Percentiles rank a stretch among this genome's conserved stretches.
phyloP scores from a whole-genome alignment of 768 basidiomycete genomes.

The Russula vinacea region DNA sequence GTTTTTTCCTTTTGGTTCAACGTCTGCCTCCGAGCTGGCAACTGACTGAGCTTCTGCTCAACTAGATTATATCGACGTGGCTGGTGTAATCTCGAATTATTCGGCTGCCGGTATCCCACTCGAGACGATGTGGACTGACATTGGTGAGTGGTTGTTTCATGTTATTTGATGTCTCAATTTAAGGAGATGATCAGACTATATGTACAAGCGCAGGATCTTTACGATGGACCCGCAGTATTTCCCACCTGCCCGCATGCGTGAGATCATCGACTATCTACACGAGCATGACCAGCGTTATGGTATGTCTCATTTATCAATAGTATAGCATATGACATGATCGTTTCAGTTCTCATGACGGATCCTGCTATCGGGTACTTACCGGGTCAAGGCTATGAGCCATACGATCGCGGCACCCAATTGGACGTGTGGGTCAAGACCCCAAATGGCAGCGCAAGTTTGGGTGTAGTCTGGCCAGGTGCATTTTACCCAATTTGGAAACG shows the following conservation, averaged over 20 bases:
- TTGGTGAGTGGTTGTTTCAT: constrained; percentile 41
- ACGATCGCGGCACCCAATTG: constrained; percentile 48
- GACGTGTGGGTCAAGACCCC: constrained; percentile 62
- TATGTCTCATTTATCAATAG: constrained; percentile 33
- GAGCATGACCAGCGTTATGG: constrained; percentile 55
- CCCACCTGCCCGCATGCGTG: constrained; percentile 58
- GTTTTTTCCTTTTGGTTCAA: constrained; percentile 22
- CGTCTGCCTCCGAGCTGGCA: not conserved
- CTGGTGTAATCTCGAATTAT: constrained; percentile 59
- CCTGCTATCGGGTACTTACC: constrained; percentile 60
- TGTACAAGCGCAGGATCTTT: constrained; percentile 64
- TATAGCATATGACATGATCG: not conserved
- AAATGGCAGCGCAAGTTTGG: constrained; percentile 55
- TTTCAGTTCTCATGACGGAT: constrained; percentile 67
- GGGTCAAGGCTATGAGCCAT: constrained; percentile 49
- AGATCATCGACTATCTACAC: constrained; percentile 62
- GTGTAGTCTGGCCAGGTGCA: constrained; percentile 63
- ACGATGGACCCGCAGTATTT: constrained; percentile 68
- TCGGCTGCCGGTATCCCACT: constrained; percentile 59
- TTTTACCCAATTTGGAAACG: not conserved
- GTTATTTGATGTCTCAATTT: not conserved
- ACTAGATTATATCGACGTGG: constrained; percentile 59
- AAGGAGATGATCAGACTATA: constrained; percentile 51
- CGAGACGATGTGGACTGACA: constrained; percentile 80
- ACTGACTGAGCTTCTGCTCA: not conserved